phyloP scores from a whole-genome alignment of 495 filamentous ascomycete species.

The Peziza echinospora region DNA sequence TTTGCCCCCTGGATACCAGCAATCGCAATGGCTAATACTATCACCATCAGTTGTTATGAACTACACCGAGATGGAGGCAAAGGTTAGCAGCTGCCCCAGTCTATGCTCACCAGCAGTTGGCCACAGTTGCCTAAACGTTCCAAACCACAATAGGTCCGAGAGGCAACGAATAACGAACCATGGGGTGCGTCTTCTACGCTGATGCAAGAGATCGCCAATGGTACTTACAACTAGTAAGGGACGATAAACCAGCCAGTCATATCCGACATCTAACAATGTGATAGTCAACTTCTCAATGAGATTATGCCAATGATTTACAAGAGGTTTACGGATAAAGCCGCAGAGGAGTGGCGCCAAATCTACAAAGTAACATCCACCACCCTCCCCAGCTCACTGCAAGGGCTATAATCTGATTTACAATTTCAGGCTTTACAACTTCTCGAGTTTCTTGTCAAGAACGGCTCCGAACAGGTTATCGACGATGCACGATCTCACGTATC shows the following conservation, averaged over 20 bases:
- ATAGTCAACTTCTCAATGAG: slow-evolving; percentile 85
- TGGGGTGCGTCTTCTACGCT: slow-evolving; percentile 81
- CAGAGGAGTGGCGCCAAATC: slow-evolving; percentile 97
- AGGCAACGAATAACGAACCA: slow-evolving; percentile 95
- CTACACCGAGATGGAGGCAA: slow-evolving; percentile 98
- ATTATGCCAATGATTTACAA: slow-evolving; percentile 99
- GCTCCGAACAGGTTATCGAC: slow-evolving; percentile 92
- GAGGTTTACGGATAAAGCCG: slow-evolving; percentile 91
- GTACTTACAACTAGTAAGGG: slow-evolving; percentile 90
- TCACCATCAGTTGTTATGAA: slow-evolving; percentile 73
- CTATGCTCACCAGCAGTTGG: slow-evolving; percentile 5
- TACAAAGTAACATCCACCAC: slow-evolving; percentile 46
- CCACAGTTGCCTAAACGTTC: slow-evolving; percentile 16
- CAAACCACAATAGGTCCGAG: slow-evolving; percentile 41
- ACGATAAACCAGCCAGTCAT: slow-evolving; percentile 6
- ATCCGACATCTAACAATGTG: too few species aligned
- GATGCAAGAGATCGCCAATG: slow-evolving; percentile 96
- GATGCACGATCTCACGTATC: slow-evolving; percentile 89
- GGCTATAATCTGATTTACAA: slow-evolving; percentile 1
- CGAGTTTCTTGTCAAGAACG: slow-evolving; percentile 95
- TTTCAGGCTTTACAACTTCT: slow-evolving; percentile 66
- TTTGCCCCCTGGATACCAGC: neutral
- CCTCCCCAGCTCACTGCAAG: neutral
- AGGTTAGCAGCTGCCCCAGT: slow-evolving; percentile 33
- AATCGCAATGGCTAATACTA: neutral